Conservation (phyloP, 2,329 filamentous ascomycete species). For the Fusarium heterosporum region DNA sequence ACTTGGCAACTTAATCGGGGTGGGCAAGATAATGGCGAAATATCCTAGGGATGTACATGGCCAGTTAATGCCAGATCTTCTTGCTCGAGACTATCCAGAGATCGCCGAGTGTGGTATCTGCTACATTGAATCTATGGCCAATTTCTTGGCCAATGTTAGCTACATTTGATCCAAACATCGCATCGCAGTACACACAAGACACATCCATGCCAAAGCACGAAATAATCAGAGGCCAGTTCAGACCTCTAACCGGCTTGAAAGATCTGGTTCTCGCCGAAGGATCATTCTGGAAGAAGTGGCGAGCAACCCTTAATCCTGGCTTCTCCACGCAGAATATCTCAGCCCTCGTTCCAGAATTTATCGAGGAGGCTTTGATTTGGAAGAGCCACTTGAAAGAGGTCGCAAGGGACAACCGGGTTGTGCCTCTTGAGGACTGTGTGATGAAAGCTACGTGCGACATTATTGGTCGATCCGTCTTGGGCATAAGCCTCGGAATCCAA, state of each 20-base stretch:
- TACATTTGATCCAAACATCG: not conserved
- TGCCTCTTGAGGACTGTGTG: not conserved
- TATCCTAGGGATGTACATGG: not conserved
- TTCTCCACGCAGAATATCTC: conserved; percentile 6
- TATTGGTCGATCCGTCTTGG: conserved; percentile 5
- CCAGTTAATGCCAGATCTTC: conserved; percentile 3
- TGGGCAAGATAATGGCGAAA: conserved; percentile 1
- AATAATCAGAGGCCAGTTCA: not conserved
- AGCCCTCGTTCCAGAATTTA: not conserved
- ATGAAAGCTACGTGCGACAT: conserved; percentile 19
- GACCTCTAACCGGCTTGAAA: not conserved
- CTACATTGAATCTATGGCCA: conserved; percentile 9
- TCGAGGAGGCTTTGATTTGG: not conserved
- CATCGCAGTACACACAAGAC: not conserved
- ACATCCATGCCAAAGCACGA: not conserved
- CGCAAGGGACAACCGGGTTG: not conserved
- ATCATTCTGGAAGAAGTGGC: conserved; percentile 8
- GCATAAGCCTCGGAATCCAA: not conserved
- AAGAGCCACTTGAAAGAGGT: not conserved
- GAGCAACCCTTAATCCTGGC: conserved; percentile 1
- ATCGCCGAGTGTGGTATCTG: not conserved
- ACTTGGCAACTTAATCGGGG: not conserved
- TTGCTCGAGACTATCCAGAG: not conserved
- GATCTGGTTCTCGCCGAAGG: conserved; percentile 9
- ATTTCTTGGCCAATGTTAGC: conserved; percentile 4